These are phyloP conservation scores for Nemania sp. DNA, from an alignment of 2,329 filamentous ascomycete genomes.

Conservation along the genomic window DNA sequence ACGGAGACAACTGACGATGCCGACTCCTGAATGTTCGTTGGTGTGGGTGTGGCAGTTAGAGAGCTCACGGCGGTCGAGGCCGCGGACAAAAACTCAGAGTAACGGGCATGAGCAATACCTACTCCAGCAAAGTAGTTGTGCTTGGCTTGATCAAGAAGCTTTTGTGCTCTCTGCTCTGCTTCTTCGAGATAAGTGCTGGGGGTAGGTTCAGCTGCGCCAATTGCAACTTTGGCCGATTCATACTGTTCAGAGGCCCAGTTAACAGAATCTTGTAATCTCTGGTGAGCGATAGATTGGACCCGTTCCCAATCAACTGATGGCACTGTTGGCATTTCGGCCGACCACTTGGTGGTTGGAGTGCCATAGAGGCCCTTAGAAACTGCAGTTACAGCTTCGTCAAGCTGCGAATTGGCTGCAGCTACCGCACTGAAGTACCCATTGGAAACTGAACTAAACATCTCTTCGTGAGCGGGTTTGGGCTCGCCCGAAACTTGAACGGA, in stretches of 20 bases:
- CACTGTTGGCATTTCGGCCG: conserved; percentile 42
- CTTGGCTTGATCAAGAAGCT: conserved; percentile 64
- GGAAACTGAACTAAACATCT: conserved; percentile 71
- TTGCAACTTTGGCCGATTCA: conserved; percentile 66
- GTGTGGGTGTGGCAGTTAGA: conserved; percentile 62
- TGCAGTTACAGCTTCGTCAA: conserved; percentile 59
- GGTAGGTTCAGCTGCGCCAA: conserved; percentile 66
- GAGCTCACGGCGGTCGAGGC: conserved; percentile 71
- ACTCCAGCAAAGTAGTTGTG: conserved; percentile 77
- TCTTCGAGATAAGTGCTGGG: conserved; percentile 49
- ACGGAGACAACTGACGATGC: conserved; percentile 51
- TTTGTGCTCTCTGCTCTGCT: conserved; percentile 54
- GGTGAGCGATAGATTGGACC: conserved; percentile 68
- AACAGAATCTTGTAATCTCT: conserved; percentile 71
- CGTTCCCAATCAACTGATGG: conserved; percentile 53
- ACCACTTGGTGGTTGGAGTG: conserved; percentile 49
- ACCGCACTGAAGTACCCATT: conserved; percentile 70
- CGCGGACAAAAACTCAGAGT: conserved; percentile 73
- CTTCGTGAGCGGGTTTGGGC: conserved; percentile 69
- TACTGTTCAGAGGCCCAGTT: conserved; percentile 73
- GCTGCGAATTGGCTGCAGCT: conserved; percentile 62
- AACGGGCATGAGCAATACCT: conserved; percentile 77
- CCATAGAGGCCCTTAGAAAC: conserved; percentile 56
- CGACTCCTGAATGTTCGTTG: conserved; percentile 57
- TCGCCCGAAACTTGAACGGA: conserved; percentile 71